phyloP scores from a whole-genome alignment of 73 alveolate species.

The Stentor roeselii region DNA sequence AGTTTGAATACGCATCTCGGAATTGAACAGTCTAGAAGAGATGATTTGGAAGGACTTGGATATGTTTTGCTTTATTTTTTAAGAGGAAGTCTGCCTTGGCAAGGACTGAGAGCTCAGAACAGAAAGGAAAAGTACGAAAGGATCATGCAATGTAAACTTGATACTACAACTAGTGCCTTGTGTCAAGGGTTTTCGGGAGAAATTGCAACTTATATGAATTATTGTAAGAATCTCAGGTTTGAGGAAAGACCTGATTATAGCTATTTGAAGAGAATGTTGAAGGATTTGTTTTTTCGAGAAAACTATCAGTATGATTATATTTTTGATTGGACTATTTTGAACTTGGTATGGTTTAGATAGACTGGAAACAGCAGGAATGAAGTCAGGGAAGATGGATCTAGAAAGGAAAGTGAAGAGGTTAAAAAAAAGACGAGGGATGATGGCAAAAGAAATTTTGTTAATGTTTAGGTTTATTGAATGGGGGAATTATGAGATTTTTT shows the following conservation, averaged over 20 bases:
- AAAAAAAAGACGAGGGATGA: too few species aligned
- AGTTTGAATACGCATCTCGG: constrained; percentile 79
- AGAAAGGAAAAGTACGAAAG: constrained; percentile 64
- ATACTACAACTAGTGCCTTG: constrained; percentile 65
- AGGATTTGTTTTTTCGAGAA: constrained; percentile 47
- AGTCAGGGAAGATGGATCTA: too few species aligned
- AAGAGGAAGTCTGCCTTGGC: constrained; percentile 83
- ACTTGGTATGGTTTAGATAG: constrained; percentile 5
- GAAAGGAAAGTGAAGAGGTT: too few species aligned
- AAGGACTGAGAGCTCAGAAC: constrained; percentile 44
- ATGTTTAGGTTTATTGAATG: too few species aligned
- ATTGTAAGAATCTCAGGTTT: constrained; percentile 69
- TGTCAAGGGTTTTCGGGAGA: constrained; percentile 78
- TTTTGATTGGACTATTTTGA: constrained; percentile 53
- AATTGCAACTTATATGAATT: constrained; percentile 67
- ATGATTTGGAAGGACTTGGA: constrained; percentile 80
- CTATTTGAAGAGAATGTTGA: constrained; percentile 69
- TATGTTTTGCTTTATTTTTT: constrained; percentile 52
- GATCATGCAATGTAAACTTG: constrained; percentile 82
- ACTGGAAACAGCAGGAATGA: constrained; percentile 9
- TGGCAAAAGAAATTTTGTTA: too few species aligned
- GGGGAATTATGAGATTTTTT: too few species aligned
- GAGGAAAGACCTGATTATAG: constrained; percentile 85
- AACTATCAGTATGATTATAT: constrained; percentile 51
- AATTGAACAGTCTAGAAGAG: constrained; percentile 77